These are phyloP conservation scores for Aspergillus hortae DNA, from an alignment of 2,329 filamentous ascomycete species.

Conservation along the genomic window DNA sequence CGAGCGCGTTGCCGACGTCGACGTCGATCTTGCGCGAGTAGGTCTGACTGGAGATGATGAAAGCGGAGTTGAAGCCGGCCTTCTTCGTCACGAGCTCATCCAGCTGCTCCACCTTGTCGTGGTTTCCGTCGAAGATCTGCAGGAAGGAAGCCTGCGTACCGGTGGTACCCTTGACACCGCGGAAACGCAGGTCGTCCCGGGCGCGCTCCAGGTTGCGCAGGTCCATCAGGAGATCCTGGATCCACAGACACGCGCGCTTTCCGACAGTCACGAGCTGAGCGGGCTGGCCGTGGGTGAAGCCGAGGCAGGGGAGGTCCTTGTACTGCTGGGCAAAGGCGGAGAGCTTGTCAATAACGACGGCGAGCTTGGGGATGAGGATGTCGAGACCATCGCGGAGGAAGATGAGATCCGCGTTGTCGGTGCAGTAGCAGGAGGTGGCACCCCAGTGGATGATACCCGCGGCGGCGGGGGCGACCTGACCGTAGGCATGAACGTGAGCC, in stretches of 20 bases:
- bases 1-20: constrained; percentile 74
- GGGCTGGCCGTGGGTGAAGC: constrained; percentile 66
- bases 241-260: constrained; percentile 66
- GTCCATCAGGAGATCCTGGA: constrained; percentile 72
- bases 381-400: constrained; percentile 72
- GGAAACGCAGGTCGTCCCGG: constrained; percentile 67
- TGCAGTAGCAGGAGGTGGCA: constrained; percentile 56
- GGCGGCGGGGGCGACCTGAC: constrained; percentile 68
- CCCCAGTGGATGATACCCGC: constrained; percentile 81
- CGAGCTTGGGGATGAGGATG: constrained; percentile 72
- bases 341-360: constrained; percentile 73
- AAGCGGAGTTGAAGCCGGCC: constrained; percentile 60
- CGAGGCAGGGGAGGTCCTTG: constrained; percentile 69
- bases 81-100: constrained; percentile 63
- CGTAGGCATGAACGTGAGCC: constrained; percentile 71
- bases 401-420: constrained; percentile 75
- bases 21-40: constrained; percentile 81
- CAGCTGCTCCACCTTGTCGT: constrained; percentile 58
- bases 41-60: constrained; percentile 67
- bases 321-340: constrained; percentile 67
- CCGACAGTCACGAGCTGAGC: constrained; percentile 64
- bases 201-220: constrained; percentile 69
- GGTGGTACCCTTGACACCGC: constrained; percentile 70
- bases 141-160: constrained; percentile 77
- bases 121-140: constrained; percentile 62